Base-by-base conservation (phyloP, 768 basidiomycete genomes). In the Leccinum obscurum region DNA sequence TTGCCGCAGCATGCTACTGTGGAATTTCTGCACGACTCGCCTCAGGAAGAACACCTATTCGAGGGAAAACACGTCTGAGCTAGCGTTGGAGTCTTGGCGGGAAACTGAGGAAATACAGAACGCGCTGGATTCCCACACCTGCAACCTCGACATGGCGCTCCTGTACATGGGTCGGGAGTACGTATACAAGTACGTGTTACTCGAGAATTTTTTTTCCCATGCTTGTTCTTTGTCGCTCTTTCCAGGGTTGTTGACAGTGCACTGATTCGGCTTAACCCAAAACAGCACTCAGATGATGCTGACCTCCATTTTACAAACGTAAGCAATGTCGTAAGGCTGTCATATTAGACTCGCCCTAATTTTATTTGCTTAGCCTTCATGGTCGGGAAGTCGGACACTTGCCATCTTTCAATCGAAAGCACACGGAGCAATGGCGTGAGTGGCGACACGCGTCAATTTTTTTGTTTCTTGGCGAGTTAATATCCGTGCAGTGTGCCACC, bases 361-460 rank as follows among this genome's bases (percentile, higher is more conserved):
- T 55, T 63, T 76, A 73, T 69, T 73, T 8, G 44, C 30, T 22
- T 57, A 82, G 83, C 56, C 69, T 88, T 62, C 84, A 85, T 64
- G 82, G 83, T 26, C 75, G 82, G 48, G 80, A 81, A 53, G 76
- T 72, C 50, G 77, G 78, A 28, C 69, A 72, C 46, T 70, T 78
- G 24, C 85, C 84, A 24, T 77, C 84, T 35, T 87, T 89, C 77
- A 89, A 83, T 60, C 84, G 85, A 6, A 83, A 84, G 65, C 87
- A 90, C 60, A 85, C 87, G 0, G 85, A 88, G 64, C 88, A 92
- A 66, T 92, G 90, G 90, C 77, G 90, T 92, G 73, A 71, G 89
- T 85, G 20, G 44, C 28, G 56, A 11, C 6, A 7, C 15, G 39
- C 15, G 34, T 41, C 22, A 30, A 11, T 44, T 59, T 46, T 59